phyloP scores from a whole-genome alignment of 495 filamentous ascomycete species.

The Talaromyces adpressus region DNA sequence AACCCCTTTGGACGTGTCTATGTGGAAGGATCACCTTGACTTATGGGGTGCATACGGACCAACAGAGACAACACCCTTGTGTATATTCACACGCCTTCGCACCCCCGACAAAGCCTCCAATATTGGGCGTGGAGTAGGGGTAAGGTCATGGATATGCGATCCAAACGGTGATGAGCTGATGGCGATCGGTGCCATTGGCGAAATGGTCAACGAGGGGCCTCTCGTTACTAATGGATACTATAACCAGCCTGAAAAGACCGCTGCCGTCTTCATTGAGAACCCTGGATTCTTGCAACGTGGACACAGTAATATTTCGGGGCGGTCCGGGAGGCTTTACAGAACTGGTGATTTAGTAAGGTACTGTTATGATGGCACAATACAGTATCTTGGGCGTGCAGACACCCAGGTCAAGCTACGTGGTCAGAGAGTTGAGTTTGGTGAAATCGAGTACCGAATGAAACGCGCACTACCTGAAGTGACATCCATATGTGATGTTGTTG shows the following conservation, averaged over 20 bases:
- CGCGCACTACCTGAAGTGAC: constrained; percentile 36
- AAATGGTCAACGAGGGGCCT: constrained; percentile 22
- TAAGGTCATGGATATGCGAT: constrained; percentile 24
- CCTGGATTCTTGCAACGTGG: constrained; percentile 13
- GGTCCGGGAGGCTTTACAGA: constrained; percentile 8
- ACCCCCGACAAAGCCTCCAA: constrained; percentile 9
- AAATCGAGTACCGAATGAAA: constrained; percentile 26
- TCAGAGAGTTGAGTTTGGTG: constrained; percentile 21
- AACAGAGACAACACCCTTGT: constrained; percentile 20
- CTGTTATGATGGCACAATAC: constrained; percentile 19
- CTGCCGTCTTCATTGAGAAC: constrained; percentile 15
- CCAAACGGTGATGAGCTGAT: constrained; percentile 20
- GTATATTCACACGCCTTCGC: constrained; percentile 11
- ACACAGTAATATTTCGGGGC: constrained; percentile 23
- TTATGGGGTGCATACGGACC: constrained; percentile 29
- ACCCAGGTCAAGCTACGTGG: constrained; percentile 23
- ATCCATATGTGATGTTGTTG: neutral
- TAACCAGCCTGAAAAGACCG: constrained; percentile 19
- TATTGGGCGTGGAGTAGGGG: constrained; percentile 20
- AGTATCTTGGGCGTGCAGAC: constrained; percentile 23
- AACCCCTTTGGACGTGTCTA: constrained; percentile 8
- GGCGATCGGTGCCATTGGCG: constrained; percentile 27
- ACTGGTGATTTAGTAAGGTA: constrained; percentile 10
- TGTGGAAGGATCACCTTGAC: constrained; percentile 16
- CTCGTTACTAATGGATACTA: constrained; percentile 21